phyloP scores from a whole-genome alignment of 352 stramenopile species.

The Phytopythium sindhum region DNA sequence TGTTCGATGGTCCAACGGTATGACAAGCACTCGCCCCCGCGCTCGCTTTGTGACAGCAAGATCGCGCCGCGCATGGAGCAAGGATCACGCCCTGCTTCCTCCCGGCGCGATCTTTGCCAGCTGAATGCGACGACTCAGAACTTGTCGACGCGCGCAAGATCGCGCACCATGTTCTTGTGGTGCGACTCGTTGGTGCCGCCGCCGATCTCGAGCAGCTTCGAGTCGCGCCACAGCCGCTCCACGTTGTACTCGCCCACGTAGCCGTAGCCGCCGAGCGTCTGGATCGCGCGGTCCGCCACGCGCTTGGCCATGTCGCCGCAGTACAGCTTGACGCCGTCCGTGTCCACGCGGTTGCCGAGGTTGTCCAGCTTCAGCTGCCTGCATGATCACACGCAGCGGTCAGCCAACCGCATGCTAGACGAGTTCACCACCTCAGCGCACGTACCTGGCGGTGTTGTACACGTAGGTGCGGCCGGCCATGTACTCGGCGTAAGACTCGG shows the following conservation, averaged over 20 bases:
- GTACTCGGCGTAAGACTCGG: conserved; percentile 98
- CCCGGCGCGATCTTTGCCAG: conserved; percentile 1
- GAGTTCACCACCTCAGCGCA: not conserved
- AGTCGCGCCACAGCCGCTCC: conserved; percentile 97
- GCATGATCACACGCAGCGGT: conserved; percentile 4
- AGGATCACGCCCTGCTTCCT: not conserved
- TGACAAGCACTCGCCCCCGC: not conserved
- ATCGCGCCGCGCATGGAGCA: not conserved
- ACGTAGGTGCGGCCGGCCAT: conserved; percentile 96
- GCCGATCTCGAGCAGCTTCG: conserved; percentile 99
- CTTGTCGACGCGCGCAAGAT: conserved; percentile 44
- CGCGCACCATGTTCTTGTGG: conserved; percentile 98
- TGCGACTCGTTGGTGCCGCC: conserved; percentile 98
- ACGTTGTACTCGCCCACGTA: conserved; percentile 99
- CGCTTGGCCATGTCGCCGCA: conserved; percentile 97
- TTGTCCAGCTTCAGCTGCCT: conserved; percentile 93
- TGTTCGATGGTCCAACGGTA: not conserved
- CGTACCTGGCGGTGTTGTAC: conserved; percentile 92
- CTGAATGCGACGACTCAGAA: conserved; percentile 19
- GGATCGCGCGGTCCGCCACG: conserved; percentile 97
- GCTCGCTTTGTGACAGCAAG: not conserved
- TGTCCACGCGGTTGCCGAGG: conserved; percentile 95
- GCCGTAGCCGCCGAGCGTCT: conserved; percentile 97
- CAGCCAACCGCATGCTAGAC: not conserved
- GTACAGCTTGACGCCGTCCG: conserved; percentile 98